A percentile compares a stretch with the other conserved stretches of the same genome.
Evolutionary conservation across 2,329 filamentous ascomycete genomes (phyloP).

Genomic region (Calonectria pauciramosa): DNA sequence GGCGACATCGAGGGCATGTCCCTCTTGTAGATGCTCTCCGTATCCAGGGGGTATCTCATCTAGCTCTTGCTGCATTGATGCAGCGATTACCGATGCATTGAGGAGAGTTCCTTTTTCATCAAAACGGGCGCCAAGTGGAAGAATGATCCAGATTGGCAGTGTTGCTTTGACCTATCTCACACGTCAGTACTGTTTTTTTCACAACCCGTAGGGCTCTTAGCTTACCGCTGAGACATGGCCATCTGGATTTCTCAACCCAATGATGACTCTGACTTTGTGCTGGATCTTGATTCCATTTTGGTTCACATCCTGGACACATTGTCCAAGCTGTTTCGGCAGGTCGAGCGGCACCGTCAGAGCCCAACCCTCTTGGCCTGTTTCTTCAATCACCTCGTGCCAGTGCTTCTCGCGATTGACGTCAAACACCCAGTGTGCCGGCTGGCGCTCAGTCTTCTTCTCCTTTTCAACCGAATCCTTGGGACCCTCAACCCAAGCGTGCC

Average conservation of each 20-base stretch:
- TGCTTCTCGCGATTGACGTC: conserved; percentile 68
- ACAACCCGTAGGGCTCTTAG: rapidly evolving
- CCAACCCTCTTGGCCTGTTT: conserved; percentile 76
- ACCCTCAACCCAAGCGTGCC: conserved; percentile 72
- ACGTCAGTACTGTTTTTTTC: background rate
- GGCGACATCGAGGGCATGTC: background rate
- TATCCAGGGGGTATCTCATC: background rate
- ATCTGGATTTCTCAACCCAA: conserved; percentile 92
- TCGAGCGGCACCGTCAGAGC: conserved; percentile 71
- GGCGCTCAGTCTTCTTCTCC: conserved; percentile 73
- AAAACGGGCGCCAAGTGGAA: conserved; percentile 90
- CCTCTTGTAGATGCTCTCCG: background rate
- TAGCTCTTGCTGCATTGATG: background rate
- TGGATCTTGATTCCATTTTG: conserved; percentile 89
- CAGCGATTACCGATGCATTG: background rate
- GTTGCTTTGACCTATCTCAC: conserved; percentile 79
- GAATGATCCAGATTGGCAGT: conserved; percentile 91
- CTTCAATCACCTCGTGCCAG: conserved; percentile 77
- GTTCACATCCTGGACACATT: conserved; percentile 90
- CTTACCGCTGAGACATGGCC: conserved; percentile 89
- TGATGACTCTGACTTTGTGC: conserved; percentile 90
- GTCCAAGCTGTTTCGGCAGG: conserved; percentile 83
- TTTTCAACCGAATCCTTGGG: conserved; percentile 60
- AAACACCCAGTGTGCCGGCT: conserved; percentile 72
- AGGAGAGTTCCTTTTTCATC: conserved; percentile 84